A percentile compares a stretch with the other conserved stretches of the same genome.
Evolutionary conservation across 768 basidiomycete genomes (phyloP).

Genomic region (Symmetrospora coprosmae): DNA sequence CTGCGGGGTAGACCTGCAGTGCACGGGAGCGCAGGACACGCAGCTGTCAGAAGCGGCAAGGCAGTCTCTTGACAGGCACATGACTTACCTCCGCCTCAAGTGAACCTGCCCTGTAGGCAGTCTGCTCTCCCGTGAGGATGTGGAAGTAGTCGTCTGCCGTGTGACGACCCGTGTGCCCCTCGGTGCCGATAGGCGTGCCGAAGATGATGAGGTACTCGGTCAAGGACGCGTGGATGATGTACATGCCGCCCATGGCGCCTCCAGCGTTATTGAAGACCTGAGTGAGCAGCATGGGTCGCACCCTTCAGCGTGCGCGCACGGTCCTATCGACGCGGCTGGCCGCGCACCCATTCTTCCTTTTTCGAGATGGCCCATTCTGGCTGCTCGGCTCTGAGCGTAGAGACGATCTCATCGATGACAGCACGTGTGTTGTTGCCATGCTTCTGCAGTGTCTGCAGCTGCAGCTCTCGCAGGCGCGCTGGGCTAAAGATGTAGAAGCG

Average conservation of each 20-base stretch:
- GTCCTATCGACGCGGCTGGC: too few relatives aligned
- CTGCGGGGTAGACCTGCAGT: slow-evolving; percentile 55
- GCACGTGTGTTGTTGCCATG: slow-evolving; percentile 49
- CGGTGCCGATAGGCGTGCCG: slow-evolving; percentile 83
- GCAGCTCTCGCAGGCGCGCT: slow-evolving; percentile 53
- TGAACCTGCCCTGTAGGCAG: slow-evolving; percentile 70
- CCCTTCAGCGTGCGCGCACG: too few relatives aligned
- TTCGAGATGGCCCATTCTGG: slow-evolving; percentile 47
- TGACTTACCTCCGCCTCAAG: slow-evolving; percentile 58
- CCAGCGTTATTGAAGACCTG: slow-evolving; percentile 89
- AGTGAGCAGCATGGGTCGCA: too few relatives aligned
- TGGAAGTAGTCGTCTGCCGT: slow-evolving; percentile 97
- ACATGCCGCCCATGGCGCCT: slow-evolving; percentile 62
- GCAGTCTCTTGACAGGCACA: not conserved
- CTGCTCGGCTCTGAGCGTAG: slow-evolving; percentile 54
- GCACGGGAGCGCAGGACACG: too few relatives aligned
- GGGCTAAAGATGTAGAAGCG: slow-evolving; percentile 81
- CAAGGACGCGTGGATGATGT: slow-evolving; percentile 86
- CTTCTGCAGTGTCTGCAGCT: slow-evolving; percentile 55
- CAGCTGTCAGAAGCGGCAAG: too few relatives aligned
- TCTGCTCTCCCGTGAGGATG: slow-evolving; percentile 84
- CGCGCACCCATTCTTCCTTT: slow-evolving; percentile 25
- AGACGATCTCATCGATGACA: slow-evolving; percentile 68
- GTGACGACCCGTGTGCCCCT: slow-evolving; percentile 86
- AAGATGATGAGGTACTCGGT: slow-evolving; percentile 76